Conservation (phyloP, 768 basidiomycete species). For the Erythrobasidium yunnanense region DNA sequence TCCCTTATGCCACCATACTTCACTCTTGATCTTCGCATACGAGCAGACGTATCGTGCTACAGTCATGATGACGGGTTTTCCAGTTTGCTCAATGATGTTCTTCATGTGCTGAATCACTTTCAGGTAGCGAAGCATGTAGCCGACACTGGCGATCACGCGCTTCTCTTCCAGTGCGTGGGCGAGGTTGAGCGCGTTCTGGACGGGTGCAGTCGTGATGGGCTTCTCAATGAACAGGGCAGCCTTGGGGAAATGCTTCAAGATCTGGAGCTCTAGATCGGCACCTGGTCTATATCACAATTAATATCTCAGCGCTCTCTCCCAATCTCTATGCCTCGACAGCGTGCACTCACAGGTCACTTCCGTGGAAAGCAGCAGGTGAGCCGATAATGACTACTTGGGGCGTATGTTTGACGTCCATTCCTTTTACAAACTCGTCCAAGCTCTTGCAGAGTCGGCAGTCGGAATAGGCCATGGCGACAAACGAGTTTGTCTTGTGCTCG, state of each 20-base stretch:
- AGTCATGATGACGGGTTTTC: slow-evolving; percentile 88
- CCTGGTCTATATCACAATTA: slow-evolving; percentile 26
- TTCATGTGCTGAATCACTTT: slow-evolving; percentile 95
- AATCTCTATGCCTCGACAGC: too few species aligned
- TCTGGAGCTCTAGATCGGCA: slow-evolving; percentile 36
- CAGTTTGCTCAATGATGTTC: slow-evolving; percentile 83
- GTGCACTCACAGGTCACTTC: slow-evolving; percentile 25
- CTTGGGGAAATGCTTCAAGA: slow-evolving; percentile 48
- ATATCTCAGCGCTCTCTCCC: not conserved
- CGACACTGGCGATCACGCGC: slow-evolving; percentile 32
- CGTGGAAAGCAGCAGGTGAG: slow-evolving; percentile 37
- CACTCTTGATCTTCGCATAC: slow-evolving; percentile 56
- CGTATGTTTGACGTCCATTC: slow-evolving; percentile 28
- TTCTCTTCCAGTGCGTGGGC: slow-evolving; percentile 29
- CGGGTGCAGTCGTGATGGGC: slow-evolving; percentile 35
- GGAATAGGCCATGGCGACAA: slow-evolving; percentile 79
- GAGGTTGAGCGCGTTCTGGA: slow-evolving; percentile 31
- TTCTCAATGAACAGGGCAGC: slow-evolving; percentile 38
- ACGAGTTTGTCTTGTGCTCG: slow-evolving; percentile 79
- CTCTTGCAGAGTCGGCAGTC: slow-evolving; percentile 34
- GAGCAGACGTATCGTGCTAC: slow-evolving; percentile 88
- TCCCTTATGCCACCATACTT: slow-evolving; percentile 89
- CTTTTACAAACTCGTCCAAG: slow-evolving; percentile 35
- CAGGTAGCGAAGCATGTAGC: slow-evolving; percentile 85
- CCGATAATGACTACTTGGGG: slow-evolving; percentile 37